Evolutionary conservation across 768 basidiomycete genomes (phyloP).

Genomic region (Psilocybe azurescens): DNA sequence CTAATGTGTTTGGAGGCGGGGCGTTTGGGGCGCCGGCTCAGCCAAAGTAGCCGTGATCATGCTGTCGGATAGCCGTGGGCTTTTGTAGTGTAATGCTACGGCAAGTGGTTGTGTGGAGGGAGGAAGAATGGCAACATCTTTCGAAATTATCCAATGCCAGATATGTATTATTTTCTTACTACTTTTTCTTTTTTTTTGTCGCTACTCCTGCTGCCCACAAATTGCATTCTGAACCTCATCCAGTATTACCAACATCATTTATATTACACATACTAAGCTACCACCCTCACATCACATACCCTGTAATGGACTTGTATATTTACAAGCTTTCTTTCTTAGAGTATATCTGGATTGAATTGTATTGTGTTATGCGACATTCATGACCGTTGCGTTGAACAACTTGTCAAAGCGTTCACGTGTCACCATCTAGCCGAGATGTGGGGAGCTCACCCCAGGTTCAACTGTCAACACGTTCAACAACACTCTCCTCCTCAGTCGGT

Average conservation of each 20-base stretch:
- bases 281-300: slow-evolving; percentile 14
- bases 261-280: not conserved
- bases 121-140: not conserved
- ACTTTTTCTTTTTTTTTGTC: slow-evolving; percentile 1
- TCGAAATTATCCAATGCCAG: not conserved
- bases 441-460: slow-evolving; percentile 1
- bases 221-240: not conserved
- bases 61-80: not conserved
- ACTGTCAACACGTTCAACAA: not conserved
- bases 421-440: slow-evolving; percentile 2
- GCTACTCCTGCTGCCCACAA: not conserved
- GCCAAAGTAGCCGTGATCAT: slow-evolving; percentile 2
- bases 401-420: slow-evolving; percentile 10
- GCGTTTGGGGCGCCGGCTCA: slow-evolving; percentile 12
- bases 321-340: slow-evolving; percentile 1
- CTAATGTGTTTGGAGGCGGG: slow-evolving; percentile 15
- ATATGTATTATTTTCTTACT: not conserved
- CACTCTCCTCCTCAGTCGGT: not conserved
- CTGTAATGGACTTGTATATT: slow-evolving; percentile 14
- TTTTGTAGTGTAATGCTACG: no score
- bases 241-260: not conserved
- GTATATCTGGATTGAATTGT: not conserved
- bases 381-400: not conserved
- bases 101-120: no score
- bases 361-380: not conserved